phyloP scores from a whole-genome alignment of 2,329 filamentous ascomycete genomes.

The Corynespora cassiicola region DNA sequence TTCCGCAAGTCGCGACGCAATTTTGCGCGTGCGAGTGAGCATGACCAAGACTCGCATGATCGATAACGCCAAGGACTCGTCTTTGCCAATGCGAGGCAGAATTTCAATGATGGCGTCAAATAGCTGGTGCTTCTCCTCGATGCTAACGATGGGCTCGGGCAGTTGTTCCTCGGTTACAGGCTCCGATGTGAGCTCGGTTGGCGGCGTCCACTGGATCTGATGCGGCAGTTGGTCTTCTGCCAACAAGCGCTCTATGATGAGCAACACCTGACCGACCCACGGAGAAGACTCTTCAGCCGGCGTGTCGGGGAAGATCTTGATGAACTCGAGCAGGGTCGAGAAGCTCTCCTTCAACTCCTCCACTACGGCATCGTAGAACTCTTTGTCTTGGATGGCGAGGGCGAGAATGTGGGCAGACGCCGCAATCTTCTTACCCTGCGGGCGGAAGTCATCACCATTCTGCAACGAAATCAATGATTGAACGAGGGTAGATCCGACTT shows the following conservation, averaged over 20 bases:
- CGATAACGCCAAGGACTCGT: slow-evolving; percentile 82
- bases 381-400: slow-evolving; percentile 80
- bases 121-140: slow-evolving; percentile 72
- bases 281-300: slow-evolving; percentile 80
- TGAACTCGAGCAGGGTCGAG: slow-evolving; percentile 75
- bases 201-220: slow-evolving; percentile 72
- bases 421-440: slow-evolving; percentile 73
- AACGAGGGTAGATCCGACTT: slow-evolving; percentile 82
- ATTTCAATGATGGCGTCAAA: slow-evolving; percentile 82
- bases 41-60: slow-evolving; percentile 85
- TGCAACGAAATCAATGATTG: slow-evolving; percentile 78
- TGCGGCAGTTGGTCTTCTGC: slow-evolving; percentile 84
- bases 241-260: slow-evolving; percentile 90
- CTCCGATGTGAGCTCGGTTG: slow-evolving; percentile 54
- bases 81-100: slow-evolving; percentile 85
- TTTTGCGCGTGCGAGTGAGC: slow-evolving; percentile 77
- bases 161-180: slow-evolving; percentile 63
- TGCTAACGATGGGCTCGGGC: slow-evolving; percentile 67
- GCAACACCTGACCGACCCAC: slow-evolving; percentile 89
- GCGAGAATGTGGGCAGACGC: slow-evolving; percentile 93
- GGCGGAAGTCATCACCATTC: slow-evolving; percentile 62
- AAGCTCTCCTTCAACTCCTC: slow-evolving; percentile 80
- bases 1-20: slow-evolving; percentile 80
- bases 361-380: slow-evolving; percentile 80
- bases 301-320: slow-evolving; percentile 72